Percentiles rank a stretch among this genome's conserved stretches.
phyloP scores from a whole-genome alignment of 2,329 filamentous ascomycete genomes.

The Calonectria ilicicola region DNA sequence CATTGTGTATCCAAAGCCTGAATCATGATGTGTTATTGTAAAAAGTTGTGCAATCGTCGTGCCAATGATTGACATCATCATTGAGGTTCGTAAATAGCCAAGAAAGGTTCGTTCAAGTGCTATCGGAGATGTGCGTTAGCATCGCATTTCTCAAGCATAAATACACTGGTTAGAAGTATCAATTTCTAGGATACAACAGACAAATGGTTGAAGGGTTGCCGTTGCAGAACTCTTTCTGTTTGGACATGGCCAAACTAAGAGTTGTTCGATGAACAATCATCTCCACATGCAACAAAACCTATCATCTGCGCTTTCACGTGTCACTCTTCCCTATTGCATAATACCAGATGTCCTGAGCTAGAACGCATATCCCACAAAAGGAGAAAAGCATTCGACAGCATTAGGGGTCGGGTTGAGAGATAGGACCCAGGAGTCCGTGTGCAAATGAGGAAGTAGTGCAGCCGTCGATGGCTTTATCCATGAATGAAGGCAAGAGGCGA shows the following conservation, averaged over 20 bases:
- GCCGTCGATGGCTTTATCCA: neutral
- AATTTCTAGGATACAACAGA: neutral
- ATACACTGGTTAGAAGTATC: neutral
- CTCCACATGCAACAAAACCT: neutral
- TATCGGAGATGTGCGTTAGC: constrained; percentile 46
- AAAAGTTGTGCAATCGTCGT: constrained; percentile 77
- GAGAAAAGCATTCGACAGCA: too few relatives aligned
- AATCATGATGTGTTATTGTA: constrained; percentile 56
- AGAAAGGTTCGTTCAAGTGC: constrained; percentile 82
- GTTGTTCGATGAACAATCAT: neutral
- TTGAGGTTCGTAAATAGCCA: constrained; percentile 77
- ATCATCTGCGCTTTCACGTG: neutral
- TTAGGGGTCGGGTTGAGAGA: neutral
- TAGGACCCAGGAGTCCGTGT: neutral
- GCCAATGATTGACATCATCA: constrained; percentile 76
- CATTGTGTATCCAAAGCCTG: constrained; percentile 67
- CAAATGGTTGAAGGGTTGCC: neutral
- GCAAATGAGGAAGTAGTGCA: neutral
- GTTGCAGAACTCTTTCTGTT: neutral
- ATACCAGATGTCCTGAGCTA: too few relatives aligned
- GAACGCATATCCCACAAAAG: neutral
- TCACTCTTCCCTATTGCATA: neutral
- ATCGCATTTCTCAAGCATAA: neutral
- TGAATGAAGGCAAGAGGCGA: neutral
- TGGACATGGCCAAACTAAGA: neutral